A percentile compares a stretch with the other conserved stretches of the same genome.
phyloP scores from a whole-genome alignment of 2,329 filamentous ascomycete species.

The Clarireedia monteithiana region DNA sequence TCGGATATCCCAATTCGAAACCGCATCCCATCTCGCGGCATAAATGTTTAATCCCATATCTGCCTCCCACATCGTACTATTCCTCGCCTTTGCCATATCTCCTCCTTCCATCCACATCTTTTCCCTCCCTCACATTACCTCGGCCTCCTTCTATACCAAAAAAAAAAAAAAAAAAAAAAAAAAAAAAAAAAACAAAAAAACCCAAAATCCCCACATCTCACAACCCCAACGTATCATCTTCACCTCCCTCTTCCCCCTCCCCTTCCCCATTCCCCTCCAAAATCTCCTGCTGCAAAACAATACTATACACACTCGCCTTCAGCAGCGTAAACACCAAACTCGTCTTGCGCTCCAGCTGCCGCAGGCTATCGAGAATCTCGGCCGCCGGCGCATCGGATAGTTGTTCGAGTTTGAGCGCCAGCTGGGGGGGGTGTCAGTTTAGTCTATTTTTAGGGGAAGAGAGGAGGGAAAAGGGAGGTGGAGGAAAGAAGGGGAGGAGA shows the following conservation, averaged over 20 bases:
- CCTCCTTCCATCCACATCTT: no score
- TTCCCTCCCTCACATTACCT: no score
- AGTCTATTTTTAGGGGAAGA: not conserved
- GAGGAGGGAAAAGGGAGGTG: not conserved
- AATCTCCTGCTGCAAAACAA: conserved; percentile 96
- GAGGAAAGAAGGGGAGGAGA: not conserved
- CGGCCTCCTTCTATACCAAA: no score
- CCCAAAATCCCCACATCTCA: not conserved
- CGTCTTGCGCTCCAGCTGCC: conserved; percentile 88
- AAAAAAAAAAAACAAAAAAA: no score
- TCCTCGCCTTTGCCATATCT: not conserved
- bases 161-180: no score
- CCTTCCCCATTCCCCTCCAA: conserved; percentile 27
- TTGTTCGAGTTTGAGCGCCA: conserved; percentile 51
- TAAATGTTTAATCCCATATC: not conserved
- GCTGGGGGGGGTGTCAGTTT: conserved; percentile 31
- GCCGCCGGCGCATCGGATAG: conserved; percentile 66
- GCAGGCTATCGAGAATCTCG: conserved; percentile 76
- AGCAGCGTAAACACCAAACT: conserved; percentile 90
- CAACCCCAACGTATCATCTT: not conserved
- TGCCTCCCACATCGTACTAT: not conserved
- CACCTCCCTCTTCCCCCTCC: not conserved
- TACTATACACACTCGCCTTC: conserved; percentile 97
- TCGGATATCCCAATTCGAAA: not conserved
- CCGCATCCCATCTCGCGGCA: not conserved